Base-by-base conservation (phyloP, 1,139 yeast species). In the Yamadazyma epiphylla region DNA sequence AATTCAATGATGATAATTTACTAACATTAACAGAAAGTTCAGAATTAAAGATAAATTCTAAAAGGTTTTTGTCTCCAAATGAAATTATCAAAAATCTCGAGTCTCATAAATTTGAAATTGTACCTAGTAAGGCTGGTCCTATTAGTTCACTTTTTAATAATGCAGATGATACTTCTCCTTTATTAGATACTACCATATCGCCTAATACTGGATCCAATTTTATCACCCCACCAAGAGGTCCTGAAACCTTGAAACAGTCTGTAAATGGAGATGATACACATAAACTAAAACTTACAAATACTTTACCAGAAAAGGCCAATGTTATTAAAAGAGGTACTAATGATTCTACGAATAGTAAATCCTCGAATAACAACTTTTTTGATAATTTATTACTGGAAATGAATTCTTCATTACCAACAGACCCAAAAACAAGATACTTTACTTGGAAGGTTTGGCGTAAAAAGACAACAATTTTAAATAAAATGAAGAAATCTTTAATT, bases 401-500 rank as follows among this genome's bases (percentile, higher is more conserved):
- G 26, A 55, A 47, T 29, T 55, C 60, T 0, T 60, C 47, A 29
- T 45, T 65, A 3, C 70, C 72, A 1, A 48, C 60, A 4, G 58
- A 58, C 30, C 49, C 64, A 25, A 67, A 64, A 36, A 53, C 70
- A 4, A 55, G 65, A 6, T 69, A 66, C 40, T 65, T 58, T 47
- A 70, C 74, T 32, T 75, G 89, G 76, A 81, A 77, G 24, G 95
- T 91, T 1, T 86, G 88, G 85, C 71, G 97, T 44, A 76, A 94
- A 37, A 91, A 88, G 49, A 78, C 89, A 66, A 80, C 94, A 0
- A 81, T 91, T 46, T 76, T 84, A 39, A 78, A 80, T 35, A 74
- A 88, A 31, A 86, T 87, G 38, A 95, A 89, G 43, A 77, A 94
- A 43, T 76, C 88, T 1, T 63, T 91, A 28, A 89, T 94, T 2